Evolutionary conservation across 345 rosid genomes (phyloP).

Genomic region (Rhodamnia argentea): DNA sequence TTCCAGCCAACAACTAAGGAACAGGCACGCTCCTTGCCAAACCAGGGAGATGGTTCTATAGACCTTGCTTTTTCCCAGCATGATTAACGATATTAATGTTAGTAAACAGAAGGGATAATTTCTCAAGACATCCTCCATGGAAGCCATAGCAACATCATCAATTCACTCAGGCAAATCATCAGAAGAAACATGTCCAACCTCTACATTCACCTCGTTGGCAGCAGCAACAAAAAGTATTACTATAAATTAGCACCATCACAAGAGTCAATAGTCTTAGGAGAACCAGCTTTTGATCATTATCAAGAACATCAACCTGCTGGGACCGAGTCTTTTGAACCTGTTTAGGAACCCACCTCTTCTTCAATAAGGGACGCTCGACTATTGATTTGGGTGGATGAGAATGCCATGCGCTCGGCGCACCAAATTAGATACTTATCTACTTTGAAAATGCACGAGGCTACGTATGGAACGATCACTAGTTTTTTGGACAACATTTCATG

Average conservation of each 20-base stretch:
- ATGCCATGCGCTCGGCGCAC: neutral
- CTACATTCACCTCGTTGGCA: neutral
- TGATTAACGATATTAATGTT: too few relatives aligned
- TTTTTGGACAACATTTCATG: too few relatives aligned
- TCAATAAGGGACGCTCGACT: neutral
- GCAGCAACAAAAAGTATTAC: neutral
- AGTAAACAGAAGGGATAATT: too few relatives aligned
- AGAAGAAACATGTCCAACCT: neutral
- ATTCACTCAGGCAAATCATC: neutral
- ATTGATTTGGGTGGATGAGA: neutral
- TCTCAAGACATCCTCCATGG: neutral
- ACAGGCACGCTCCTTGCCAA: neutral
- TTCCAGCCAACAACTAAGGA: neutral
- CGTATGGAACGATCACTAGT: neutral
- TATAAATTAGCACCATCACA: neutral
- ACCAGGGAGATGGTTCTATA: neutral
- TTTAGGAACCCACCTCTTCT: neutral
- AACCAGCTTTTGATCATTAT: neutral
- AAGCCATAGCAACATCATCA: neutral
- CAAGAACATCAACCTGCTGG: neutral
- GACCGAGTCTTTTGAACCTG: neutral
- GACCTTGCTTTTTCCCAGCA: too few relatives aligned
- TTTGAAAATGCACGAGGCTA: neutral
- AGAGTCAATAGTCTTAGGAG: neutral
- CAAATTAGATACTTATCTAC: too few relatives aligned